Percentiles rank a stretch among this genome's conserved stretches.
These are phyloP conservation scores for Tuber umbilicatum DNA, from an alignment of 495 filamentous ascomycete species.

Conservation along the genomic window DNA sequence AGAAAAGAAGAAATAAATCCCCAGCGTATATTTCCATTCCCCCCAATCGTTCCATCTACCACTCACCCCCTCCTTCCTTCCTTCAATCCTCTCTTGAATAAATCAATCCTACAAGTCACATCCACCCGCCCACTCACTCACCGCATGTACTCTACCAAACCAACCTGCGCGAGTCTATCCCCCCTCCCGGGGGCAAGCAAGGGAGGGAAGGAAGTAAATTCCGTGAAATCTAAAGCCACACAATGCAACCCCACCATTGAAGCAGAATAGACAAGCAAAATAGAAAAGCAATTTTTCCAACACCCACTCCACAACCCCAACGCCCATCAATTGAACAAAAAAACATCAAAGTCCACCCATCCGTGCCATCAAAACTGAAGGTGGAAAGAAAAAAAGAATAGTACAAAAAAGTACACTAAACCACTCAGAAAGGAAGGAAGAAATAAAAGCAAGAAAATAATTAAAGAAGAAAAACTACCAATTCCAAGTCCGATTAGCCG, in stretches of 20 bases:
- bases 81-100: not conserved
- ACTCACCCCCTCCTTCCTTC: not conserved
- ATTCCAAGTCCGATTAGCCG: slow-evolving; percentile 84
- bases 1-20: slow-evolving; percentile 69
- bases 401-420: slow-evolving; percentile 4
- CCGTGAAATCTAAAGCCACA: not conserved
- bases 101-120: not conserved
- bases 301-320: not conserved
- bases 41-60: not conserved
- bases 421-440: not conserved
- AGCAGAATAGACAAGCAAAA: not conserved
- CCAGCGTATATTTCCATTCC: not conserved
- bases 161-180: not conserved
- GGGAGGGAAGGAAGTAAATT: not conserved
- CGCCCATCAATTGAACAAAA: slow-evolving; percentile 1
- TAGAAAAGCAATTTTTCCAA: not conserved
- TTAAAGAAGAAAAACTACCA: slow-evolving; percentile 54
- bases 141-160: not conserved
- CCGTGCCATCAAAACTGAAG: not conserved
- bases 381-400: not conserved
- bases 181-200: not conserved
- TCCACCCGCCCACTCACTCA: not conserved
- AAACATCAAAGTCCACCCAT: not conserved
- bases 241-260: not conserved
- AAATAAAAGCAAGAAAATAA: not conserved